A percentile compares a stretch with the other conserved stretches of the same genome.
Evolutionary conservation across 148 eudicot genomes (phyloP).

Genomic region (Dianthus caryophyllus): DNA sequence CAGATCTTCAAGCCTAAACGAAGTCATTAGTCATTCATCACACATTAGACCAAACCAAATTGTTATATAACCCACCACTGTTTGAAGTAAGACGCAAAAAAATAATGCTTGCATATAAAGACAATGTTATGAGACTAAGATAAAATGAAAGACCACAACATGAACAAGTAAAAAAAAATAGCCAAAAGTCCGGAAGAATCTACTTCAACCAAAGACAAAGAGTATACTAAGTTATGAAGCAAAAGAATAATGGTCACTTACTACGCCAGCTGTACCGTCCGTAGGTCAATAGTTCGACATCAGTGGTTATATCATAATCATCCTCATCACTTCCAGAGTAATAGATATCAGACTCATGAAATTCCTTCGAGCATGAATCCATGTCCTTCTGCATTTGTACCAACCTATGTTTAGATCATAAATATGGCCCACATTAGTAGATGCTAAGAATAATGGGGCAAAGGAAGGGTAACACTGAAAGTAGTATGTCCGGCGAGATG

Average conservation of each 20-base stretch:
- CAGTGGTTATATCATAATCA: neutral
- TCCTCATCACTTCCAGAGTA: neutral
- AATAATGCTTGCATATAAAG: neutral
- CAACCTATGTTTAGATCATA: neutral
- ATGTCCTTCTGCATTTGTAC: slow-evolving; percentile 1
- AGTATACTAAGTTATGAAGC: neutral
- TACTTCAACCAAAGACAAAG: neutral
- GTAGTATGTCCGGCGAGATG: too few relatives aligned
- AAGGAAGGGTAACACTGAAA: too few relatives aligned
- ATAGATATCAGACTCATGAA: neutral
- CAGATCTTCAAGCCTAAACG: neutral
- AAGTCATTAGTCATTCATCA: neutral
- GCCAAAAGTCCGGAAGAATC: neutral
- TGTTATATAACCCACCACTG: neutral
- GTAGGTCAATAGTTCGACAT: neutral
- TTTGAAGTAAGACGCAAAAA: neutral
- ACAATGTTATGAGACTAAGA: too few relatives aligned
- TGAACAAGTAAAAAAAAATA: neutral
- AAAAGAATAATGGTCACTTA: neutral
- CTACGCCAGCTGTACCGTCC: neutral
- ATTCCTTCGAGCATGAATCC: neutral
- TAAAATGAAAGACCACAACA: neutral
- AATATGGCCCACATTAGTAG: too few relatives aligned
- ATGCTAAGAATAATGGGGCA: too few relatives aligned
- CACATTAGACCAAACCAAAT: slow-evolving; percentile 1